Conservation (phyloP, 371 early-diverging fungal genomes). For the Lichtheimia ornata region DNA sequence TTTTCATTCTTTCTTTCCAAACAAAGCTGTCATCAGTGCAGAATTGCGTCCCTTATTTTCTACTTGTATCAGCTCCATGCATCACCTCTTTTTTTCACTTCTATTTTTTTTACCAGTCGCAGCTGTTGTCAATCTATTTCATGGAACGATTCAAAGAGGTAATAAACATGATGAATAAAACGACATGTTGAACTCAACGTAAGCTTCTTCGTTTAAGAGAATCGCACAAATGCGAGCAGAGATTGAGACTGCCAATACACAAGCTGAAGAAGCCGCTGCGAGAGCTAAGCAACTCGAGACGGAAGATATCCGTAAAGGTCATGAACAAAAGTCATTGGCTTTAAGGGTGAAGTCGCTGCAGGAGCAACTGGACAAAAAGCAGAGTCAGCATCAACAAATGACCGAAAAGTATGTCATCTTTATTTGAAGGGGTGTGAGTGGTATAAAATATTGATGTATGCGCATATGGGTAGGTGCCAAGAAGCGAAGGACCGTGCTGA, state of each 20-base stretch:
- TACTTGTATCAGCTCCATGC: too few relatives aligned
- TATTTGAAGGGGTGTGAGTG: too few relatives aligned
- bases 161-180: neutral
- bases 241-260: conserved; percentile 62
- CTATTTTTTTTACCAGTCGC: too few relatives aligned
- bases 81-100: too few relatives aligned
- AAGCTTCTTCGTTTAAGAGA: conserved; percentile 50
- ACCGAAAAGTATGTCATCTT: too few relatives aligned
- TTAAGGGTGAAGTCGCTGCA: conserved; percentile 66
- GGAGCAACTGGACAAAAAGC: conserved; percentile 57
- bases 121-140: neutral
- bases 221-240: conserved; percentile 67
- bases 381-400: too few relatives aligned
- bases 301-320: conserved; percentile 67
- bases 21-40: too few relatives aligned
- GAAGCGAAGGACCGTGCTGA: conserved; percentile 74
- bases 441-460: too few relatives aligned
- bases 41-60: too few relatives aligned
- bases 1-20: too few relatives aligned
- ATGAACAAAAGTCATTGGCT: conserved; percentile 62
- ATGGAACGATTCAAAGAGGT: conserved; percentile 24
- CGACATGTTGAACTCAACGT: too few relatives aligned
- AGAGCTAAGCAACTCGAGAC: conserved; percentile 56
- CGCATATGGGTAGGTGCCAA: conserved; percentile 54
- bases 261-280: conserved; percentile 66